These are phyloP conservation scores for Populus hybrid DNA, from an alignment of 441 rosid genomes.

Conservation along the genomic window DNA sequence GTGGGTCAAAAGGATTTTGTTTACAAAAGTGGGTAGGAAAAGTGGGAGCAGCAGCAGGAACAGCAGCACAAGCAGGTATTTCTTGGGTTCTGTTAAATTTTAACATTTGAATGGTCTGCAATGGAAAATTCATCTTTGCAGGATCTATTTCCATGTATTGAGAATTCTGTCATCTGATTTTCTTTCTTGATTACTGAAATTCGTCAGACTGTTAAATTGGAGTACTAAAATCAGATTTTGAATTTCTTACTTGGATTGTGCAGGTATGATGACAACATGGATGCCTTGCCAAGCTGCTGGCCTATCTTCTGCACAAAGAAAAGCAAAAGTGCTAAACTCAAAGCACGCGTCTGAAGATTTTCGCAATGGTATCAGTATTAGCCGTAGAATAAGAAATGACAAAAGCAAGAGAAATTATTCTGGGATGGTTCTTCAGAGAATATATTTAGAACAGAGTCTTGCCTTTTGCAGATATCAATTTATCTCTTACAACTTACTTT, in stretches of 20 bases:
- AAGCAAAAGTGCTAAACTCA: constrained; percentile 6
- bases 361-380: neutral
- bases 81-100: neutral
- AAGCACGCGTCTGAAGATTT: constrained; percentile 11
- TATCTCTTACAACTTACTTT: neutral
- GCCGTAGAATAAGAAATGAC: neutral
- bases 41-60: constrained; percentile 11
- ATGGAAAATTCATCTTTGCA: no score
- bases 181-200: neutral
- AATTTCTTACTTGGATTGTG: neutral
- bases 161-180: neutral
- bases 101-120: neutral
- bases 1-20: constrained; percentile 23
- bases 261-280: constrained; percentile 21
- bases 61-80: constrained; percentile 25
- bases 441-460: neutral
- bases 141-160: neutral
- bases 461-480: neutral
- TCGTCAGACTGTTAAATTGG: neutral
- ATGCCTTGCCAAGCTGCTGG: constrained; percentile 31
- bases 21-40: constrained; percentile 4
- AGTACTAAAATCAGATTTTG: neutral
- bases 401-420: neutral
- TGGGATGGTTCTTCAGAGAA: neutral
- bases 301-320: constrained; percentile 20